These are phyloP conservation scores for Thermothielavioides terrestris DNA, from an alignment of 495 filamentous ascomycete genomes.

Conservation along the genomic window DNA sequence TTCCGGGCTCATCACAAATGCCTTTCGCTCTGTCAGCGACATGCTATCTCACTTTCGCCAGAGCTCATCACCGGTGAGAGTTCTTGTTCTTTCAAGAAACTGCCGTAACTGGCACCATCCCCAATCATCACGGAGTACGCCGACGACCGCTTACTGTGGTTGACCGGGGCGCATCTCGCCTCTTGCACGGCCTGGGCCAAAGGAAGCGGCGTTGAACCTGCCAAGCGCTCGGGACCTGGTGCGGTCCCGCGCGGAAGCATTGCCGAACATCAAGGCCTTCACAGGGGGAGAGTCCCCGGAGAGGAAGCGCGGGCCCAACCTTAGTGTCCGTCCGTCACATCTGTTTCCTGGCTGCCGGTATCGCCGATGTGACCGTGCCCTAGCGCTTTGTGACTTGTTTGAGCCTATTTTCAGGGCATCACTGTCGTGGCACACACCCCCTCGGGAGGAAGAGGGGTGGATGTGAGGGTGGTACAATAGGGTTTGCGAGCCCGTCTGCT, in stretches of 20 bases:
- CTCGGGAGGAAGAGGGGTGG: too few relatives aligned
- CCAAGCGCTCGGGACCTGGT: too few relatives aligned
- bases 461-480: too few relatives aligned
- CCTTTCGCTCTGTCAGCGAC: too few relatives aligned
- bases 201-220: neutral
- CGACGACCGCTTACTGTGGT: neutral
- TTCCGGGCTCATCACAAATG: too few relatives aligned
- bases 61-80: neutral
- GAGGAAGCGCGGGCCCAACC: neutral
- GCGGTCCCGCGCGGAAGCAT: neutral
- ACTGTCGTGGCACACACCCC: neutral
- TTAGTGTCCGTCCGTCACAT: neutral
- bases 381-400: conserved; percentile 5
- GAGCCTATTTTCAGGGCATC: conserved; percentile 3
- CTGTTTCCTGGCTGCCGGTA: neutral
- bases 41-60: neutral
- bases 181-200: neutral
- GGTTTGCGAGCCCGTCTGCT: too few relatives aligned
- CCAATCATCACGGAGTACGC: neutral
- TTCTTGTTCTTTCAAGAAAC: neutral
- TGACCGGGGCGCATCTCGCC: too few relatives aligned
- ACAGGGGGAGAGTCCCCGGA: neutral
- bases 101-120: neutral
- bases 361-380: neutral
- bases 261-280: neutral